Evolutionary conservation across 768 basidiomycete species (phyloP), one percentile per base, ranked within the genome.

Genomic region (Xanthoconium stramineum): DNA sequence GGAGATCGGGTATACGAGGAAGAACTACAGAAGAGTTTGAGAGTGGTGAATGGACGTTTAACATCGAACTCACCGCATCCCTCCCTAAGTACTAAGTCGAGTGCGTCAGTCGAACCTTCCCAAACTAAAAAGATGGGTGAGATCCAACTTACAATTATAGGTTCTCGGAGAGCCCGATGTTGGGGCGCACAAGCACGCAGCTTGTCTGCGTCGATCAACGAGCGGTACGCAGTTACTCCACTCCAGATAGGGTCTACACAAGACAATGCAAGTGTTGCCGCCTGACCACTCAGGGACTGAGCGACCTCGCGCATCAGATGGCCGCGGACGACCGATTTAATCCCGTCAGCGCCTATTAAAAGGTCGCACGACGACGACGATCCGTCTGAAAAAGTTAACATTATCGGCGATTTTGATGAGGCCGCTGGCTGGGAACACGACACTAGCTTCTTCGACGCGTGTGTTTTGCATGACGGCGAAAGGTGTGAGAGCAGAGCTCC

Each of bases 261-360:
- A 32, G 77, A 70, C 52, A 76, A 65, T 35, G 77, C 65, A 53
- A 69, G 74, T 37, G 72, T 65, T 12, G 78, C 80, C 50, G 79
- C 76, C 52, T 72, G 56, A 74, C 70, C 52, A 64, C 66, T 58
- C 68, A 73, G 46, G 73, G 69, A 60, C 67, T 59, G 33, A 6
- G 68, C 59, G 24, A 69, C 49, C 52, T 72, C 69, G 1, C 60
- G 57, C 55, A 76, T 73, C 61, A 84, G 64, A 42, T 46, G 49
- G 8, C 60, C 55, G 20, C 78, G 74, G 19, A 73, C 80, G 54
- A 73, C 75, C 32, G 84, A 86, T 69, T 82, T 83, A 56, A 88
- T 57, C 5, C 86, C 86, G 59, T 88, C 86, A n/a, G 85, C 85
- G 37, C 86, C 86, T 50, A 88, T 69, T 28, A 90, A 79, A 12